Conservation (phyloP, 2,329 filamentous ascomycete genomes). For the Basipetospora chlamydospora region DNA sequence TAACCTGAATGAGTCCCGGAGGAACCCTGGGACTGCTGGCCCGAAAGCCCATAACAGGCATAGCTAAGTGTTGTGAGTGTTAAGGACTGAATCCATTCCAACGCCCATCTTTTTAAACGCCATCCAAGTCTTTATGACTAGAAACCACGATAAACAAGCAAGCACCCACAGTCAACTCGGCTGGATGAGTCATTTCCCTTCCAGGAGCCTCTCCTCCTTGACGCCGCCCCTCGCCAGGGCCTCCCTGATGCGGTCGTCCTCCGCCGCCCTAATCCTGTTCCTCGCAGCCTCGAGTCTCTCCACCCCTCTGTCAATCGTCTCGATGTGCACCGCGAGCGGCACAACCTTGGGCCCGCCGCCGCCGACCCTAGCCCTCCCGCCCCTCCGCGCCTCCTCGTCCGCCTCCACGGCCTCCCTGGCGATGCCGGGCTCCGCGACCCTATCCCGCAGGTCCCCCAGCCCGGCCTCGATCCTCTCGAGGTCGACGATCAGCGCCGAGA, state of each 20-base stretch:
- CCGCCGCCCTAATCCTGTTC: conserved; percentile 39
- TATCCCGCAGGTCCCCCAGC: conserved; percentile 56
- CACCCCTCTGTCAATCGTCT: conserved; percentile 57
- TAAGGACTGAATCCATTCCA: no score
- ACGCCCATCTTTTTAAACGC: no score
- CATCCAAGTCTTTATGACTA: no score
- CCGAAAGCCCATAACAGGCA: no score
- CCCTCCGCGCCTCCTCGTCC: background rate
- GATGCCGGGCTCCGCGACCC: conserved; percentile 52
- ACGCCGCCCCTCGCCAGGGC: conserved; percentile 31
- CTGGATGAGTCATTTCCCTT: background rate
- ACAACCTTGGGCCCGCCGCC: background rate
- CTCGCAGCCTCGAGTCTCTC: conserved; percentile 55
- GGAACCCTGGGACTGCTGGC: no score
- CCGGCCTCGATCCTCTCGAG: conserved; percentile 58
- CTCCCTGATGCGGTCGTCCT: conserved; percentile 42
- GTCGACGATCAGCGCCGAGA: conserved; percentile 56
- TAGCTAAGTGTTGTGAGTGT: no score
- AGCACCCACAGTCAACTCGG: background rate
- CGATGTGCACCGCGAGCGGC: conserved; percentile 59
- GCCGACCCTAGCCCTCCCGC: background rate
- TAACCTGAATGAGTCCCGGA: no score
- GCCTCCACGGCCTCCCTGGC: conserved; percentile 18
- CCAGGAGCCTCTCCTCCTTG: conserved; percentile 23
- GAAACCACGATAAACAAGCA: no score